Conservation (phyloP, 495 filamentous ascomycete genomes). For the Penicillium diatomitis region DNA sequence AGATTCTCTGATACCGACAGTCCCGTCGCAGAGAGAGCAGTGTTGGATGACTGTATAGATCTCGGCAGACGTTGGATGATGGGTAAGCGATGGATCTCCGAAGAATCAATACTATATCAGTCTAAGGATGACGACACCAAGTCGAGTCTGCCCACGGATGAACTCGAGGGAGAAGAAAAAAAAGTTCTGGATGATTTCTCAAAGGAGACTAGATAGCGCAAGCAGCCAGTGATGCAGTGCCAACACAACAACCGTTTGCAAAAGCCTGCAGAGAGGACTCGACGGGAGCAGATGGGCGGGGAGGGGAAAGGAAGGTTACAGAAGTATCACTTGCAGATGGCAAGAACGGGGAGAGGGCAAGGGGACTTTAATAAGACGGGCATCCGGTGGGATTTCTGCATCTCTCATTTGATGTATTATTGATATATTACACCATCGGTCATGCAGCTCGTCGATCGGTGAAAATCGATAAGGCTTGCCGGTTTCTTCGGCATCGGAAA, state of each 20-base stretch:
- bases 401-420: conserved; percentile 49
- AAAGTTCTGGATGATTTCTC: not conserved
- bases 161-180: no score
- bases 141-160: no score
- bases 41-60: not conserved
- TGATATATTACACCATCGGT: conserved; percentile 42
- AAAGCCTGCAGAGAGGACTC: no score
- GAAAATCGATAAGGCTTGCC: conserved; percentile 25
- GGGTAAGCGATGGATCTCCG: no score
- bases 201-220: not conserved
- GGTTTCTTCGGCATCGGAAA: conserved; percentile 13
- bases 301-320: conserved; percentile 10
- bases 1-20: no score
- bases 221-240: conserved; percentile 13
- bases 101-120: no score
- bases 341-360: conserved; percentile 22
- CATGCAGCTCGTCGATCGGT: conserved; percentile 42
- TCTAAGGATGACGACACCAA: no score
- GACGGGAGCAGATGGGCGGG: no score
- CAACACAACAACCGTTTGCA: conserved; percentile 16
- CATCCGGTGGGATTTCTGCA: conserved; percentile 24
- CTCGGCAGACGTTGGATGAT: not conserved
- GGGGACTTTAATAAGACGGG: conserved; percentile 30
- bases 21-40: no score
- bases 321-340: conserved; percentile 24